Evolutionary conservation across 2,329 filamentous ascomycete genomes (phyloP).

Genomic region (Exophiala calicioides): DNA sequence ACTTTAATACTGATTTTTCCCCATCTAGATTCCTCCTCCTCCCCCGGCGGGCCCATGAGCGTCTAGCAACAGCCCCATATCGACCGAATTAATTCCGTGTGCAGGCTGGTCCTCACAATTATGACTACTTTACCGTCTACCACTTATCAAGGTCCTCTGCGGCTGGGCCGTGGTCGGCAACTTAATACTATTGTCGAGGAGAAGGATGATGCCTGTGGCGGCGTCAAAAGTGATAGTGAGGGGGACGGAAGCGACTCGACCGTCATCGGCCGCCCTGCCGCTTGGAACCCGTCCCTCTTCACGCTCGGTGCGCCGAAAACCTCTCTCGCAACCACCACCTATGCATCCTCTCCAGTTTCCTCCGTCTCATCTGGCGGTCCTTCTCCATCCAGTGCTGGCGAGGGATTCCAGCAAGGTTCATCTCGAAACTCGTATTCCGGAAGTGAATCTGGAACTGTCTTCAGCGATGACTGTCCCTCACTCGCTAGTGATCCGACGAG

Average conservation of each 20-base stretch:
- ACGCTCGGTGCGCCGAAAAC: slow-evolving; percentile 26
- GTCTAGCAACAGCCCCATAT: slow-evolving; percentile 3
- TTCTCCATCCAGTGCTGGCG: slow-evolving; percentile 59
- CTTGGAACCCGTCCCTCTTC: slow-evolving; percentile 33
- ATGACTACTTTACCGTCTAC: slow-evolving; percentile 48
- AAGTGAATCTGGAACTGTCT: slow-evolving; percentile 73
- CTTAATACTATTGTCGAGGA: slow-evolving; percentile 69
- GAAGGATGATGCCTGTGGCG: slow-evolving; percentile 37
- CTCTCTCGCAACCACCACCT: slow-evolving; percentile 19
- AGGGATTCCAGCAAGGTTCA: slow-evolving; percentile 68
- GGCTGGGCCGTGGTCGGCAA: slow-evolving; percentile 58
- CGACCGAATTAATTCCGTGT: slow-evolving; percentile 10
- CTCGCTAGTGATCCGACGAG: slow-evolving; percentile 54
- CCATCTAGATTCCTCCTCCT: background rate
- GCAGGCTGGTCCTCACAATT: slow-evolving; percentile 25
- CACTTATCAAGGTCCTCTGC: slow-evolving; percentile 54
- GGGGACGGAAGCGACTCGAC: slow-evolving; percentile 42
- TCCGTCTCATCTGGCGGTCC: slow-evolving; percentile 40
- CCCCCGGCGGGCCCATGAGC: slow-evolving; percentile 13
- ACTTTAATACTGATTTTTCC: slow-evolving; percentile 21
- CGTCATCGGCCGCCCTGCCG: slow-evolving; percentile 34
- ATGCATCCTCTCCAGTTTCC: slow-evolving; percentile 27
- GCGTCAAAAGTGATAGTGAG: slow-evolving; percentile 37
- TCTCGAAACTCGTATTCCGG: slow-evolving; percentile 84
- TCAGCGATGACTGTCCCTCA: slow-evolving; percentile 44